Percentiles rank a stretch among this genome's conserved stretches.
These are phyloP conservation scores for Eucalyptus brandiana DNA, from an alignment of 345 rosid genomes.

Conservation along the genomic window DNA sequence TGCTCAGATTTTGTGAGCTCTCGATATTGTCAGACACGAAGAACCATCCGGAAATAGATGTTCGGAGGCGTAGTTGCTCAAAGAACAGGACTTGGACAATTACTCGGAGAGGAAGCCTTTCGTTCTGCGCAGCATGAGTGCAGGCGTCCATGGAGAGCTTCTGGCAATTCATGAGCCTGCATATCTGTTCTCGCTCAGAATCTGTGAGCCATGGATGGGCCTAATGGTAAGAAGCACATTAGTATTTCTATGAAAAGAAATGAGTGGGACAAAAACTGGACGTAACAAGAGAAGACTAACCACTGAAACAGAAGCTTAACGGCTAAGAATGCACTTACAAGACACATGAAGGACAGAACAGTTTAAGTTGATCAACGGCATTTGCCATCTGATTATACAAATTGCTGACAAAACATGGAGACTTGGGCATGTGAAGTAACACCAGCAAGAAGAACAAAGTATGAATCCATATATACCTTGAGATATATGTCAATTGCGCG, in stretches of 20 bases:
- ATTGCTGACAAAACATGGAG: not conserved
- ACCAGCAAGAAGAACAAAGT: conserved; percentile 11
- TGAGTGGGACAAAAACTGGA: not conserved
- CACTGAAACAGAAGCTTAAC: not conserved
- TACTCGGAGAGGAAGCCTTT: conserved; percentile 79
- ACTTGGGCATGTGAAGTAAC: conserved; percentile 15
- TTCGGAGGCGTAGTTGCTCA: conserved; percentile 82
- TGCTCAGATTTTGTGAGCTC: conserved; percentile 22
- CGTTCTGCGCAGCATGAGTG: conserved; percentile 92
- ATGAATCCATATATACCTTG: conserved; percentile 33
- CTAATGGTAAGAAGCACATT: conserved; percentile 15
- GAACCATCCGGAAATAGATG: conserved; percentile 68
- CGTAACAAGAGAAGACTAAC: not conserved
- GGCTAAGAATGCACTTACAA: not conserved
- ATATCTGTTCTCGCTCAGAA: conserved; percentile 66
- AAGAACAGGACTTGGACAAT: conserved; percentile 87
- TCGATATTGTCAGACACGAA: conserved; percentile 58
- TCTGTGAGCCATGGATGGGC: conserved; percentile 93
- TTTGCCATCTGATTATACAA: not conserved
- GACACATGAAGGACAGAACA: not conserved
- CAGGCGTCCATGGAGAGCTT: conserved; percentile 87
- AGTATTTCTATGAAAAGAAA: not conserved
- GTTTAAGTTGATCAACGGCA: not conserved
- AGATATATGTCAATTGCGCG: conserved; percentile 84
- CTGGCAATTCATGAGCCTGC: conserved; percentile 82